These are phyloP conservation scores for Amauroascus niger DNA, from an alignment of 2,329 filamentous ascomycete genomes.

Conservation along the genomic window DNA sequence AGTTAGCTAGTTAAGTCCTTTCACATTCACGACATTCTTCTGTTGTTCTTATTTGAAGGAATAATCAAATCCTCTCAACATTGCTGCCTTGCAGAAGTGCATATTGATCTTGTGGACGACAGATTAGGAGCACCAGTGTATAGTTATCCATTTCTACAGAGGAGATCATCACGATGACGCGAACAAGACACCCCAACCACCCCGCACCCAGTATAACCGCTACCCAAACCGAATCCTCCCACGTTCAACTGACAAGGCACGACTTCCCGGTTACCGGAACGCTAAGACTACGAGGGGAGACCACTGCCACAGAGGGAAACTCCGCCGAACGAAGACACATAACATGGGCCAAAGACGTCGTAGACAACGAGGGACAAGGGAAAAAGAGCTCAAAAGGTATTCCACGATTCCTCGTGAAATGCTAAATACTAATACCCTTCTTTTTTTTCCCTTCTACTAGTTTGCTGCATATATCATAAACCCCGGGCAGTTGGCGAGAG, in stretches of 20 bases:
- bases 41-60: background rate
- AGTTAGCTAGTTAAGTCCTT: background rate
- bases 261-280: slow-evolving; percentile 11
- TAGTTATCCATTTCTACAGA: background rate
- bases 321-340: slow-evolving; percentile 45
- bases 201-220: background rate
- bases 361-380: slow-evolving; percentile 91
- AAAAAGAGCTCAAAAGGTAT: slow-evolving; percentile 93
- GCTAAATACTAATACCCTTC: background rate
- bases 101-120: background rate
- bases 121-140: too few species aligned
- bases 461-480: slow-evolving; percentile 98
- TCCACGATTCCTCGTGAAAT: background rate
- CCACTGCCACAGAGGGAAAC: background rate
- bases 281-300: slow-evolving; percentile 15
- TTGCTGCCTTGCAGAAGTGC: background rate
- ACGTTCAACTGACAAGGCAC: background rate
- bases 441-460: slow-evolving; percentile 38
- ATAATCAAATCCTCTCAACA: too few species aligned
- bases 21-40: too few species aligned
- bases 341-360: slow-evolving; percentile 82
- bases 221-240: background rate
- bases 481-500: slow-evolving; percentile 74
- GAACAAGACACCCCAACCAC: background rate
- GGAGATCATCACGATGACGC: background rate